Base-by-base conservation (phyloP, 129 eudicot genomes). In the Dittrichia graveolens region DNA sequence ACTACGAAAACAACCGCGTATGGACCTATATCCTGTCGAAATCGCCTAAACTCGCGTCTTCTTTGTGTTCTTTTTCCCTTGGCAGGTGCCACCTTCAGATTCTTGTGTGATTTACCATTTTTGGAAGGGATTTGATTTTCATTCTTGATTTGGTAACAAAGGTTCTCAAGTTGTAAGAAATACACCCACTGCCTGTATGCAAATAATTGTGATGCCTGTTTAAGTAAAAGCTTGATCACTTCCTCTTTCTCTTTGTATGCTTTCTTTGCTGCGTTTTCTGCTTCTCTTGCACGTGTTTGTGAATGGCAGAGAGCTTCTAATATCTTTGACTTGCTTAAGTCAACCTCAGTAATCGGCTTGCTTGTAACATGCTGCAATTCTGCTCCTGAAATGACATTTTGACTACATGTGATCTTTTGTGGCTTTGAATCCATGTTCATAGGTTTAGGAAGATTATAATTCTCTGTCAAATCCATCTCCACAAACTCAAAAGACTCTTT, bases 201-300 rank as follows among this genome's bases (percentile, higher is more conserved):
- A 64, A 89, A 86, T 45, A 93, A 78, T 19, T 87, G 86, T 3
- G 96, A 78, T 14, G 98, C 95, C 61, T 93, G 98, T 75, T 68
- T 80, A 54, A 89, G 77, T 5, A 93, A 73, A 13, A 89, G 81
- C 84, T 84, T 83, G 60, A 89, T 69, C 57, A 86, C 69, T 48
- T 90, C 85, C 57, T 90, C 96, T 62, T 87, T 89, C 77, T 93
- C 96, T 3, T 77, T 79, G 64, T 61, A 82, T 12, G 96, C 98
- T 73, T 82, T 80, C 78, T 93, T 84, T 12, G 90, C 92, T 55
- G 84, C 98, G 14, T 73, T 75, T 65, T 93, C 98, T 0, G 98
- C 98, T 82, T 85, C 87, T 75, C 98, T 67, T 47, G 98, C 98
- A 40, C 98, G 96, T 6, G 98, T 89, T 79, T 93, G 98, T 44